Base-by-base conservation (phyloP, 208 protist genomes). In the Herpetomonas tarakana region DNA sequence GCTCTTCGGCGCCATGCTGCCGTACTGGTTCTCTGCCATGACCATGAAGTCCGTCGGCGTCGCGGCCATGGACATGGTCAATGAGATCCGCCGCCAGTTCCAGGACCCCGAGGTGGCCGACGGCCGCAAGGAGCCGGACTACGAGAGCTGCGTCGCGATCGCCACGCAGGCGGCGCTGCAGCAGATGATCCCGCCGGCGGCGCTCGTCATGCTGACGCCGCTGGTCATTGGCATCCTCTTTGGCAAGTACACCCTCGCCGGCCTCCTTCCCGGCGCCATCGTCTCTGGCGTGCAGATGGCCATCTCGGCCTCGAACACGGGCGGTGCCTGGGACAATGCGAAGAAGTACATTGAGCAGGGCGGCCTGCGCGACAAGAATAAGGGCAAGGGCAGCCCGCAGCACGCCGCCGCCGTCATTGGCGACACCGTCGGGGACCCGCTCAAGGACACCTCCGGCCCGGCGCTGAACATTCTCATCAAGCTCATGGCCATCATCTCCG, bases 271-370 rank as follows among this genome's bases (percentile, higher is more conserved):
- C 18, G 91, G 92, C 16, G 78, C 87, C 12, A 90, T 96, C 27
- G 72, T 97, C 29, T 96, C 89, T 14, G 95, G 94, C 49, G 88
- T 97, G 59, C 91, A 98, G 60, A 76, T 98, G 71, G 92, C 94
- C 49, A 86, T 98, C 58, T 96, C 93, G 29, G 76, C 94, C 50
- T 92, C 94, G 73, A 98, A 98, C 81, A 92, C 91, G 24, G 95
- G 95, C 30, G 97, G 97, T 52, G 96, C 96, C 14, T 99, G 97
- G 97, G 97, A 99, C 71, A 99, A 99, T 61, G 94, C 97, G 45
- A 99, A 99, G 90, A 99, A 99, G 80, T 98, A 92, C 75, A 94
- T 98, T 72, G 96, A 98, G 78, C 85, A 83, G 68, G 88, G 91
- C 44, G 74, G 81, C 26, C 83, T 95, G 49, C 72, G 67, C 31